phyloP scores from a whole-genome alignment of 2,329 filamentous ascomycete genomes.

The Didymella glomerata region DNA sequence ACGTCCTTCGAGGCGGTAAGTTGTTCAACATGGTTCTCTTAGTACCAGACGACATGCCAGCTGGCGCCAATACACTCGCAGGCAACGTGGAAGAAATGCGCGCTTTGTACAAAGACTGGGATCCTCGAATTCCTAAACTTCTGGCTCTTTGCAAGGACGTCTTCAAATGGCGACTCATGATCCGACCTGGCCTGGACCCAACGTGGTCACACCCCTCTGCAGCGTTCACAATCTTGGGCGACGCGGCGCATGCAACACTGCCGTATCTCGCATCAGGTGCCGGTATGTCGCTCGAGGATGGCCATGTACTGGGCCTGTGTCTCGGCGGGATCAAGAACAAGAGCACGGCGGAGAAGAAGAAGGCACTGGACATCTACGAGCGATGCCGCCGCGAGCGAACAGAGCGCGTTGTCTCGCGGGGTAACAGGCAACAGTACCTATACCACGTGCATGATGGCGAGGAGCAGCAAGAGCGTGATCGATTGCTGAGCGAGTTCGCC shows the following conservation, averaged over 20 bases:
- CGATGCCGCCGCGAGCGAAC: slow-evolving; percentile 66
- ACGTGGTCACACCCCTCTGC: slow-evolving; percentile 66
- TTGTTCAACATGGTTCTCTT: slow-evolving; percentile 62
- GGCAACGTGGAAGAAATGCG: slow-evolving; percentile 64
- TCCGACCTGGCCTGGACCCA: slow-evolving; percentile 61
- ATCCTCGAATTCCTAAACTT: slow-evolving; percentile 63
- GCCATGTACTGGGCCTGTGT: slow-evolving; percentile 64
- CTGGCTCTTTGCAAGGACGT: slow-evolving; percentile 66
- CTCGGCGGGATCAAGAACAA: slow-evolving; percentile 58
- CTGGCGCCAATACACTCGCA: slow-evolving; percentile 55
- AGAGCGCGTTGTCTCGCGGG: slow-evolving; percentile 66
- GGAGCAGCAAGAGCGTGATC: slow-evolving; percentile 64
- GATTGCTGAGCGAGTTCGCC: slow-evolving; percentile 37
- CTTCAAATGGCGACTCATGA: slow-evolving; percentile 68
- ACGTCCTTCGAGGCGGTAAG: slow-evolving; percentile 58
- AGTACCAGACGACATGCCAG: slow-evolving; percentile 61
- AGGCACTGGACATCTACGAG: slow-evolving; percentile 62
- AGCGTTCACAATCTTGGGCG: slow-evolving; percentile 67
- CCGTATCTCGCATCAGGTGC: slow-evolving; percentile 68
- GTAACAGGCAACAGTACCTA: slow-evolving; percentile 68
- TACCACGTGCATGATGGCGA: slow-evolving; percentile 68
- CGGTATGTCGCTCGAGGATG: slow-evolving; percentile 69
- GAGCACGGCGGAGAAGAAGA: slow-evolving; percentile 46
- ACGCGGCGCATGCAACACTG: slow-evolving; percentile 70
- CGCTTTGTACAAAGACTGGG: slow-evolving; percentile 65